Base-by-base conservation (phyloP, 202 grass and related monocot species). In the Hordeum pubiflorum region DNA sequence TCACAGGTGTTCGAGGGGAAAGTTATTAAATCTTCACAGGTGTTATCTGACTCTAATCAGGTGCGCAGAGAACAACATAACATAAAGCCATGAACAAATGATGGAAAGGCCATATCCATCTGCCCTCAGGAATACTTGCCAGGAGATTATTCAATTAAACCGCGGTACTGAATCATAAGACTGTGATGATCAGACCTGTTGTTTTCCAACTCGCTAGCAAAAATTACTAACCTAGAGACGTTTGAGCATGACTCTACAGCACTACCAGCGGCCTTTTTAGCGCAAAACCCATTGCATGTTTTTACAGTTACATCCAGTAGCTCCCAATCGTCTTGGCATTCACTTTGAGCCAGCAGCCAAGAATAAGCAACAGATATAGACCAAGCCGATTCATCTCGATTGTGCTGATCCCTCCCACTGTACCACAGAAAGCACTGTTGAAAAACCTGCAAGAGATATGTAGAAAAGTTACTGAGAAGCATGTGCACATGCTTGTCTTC, bases 391-490 rank as follows among this genome's bases (percentile, higher is more conserved):
- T 93, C 82, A 89, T 91, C 58, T 92, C 86, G 9, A 79, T 39
- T 50, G 86, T 94, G 90, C 73, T 89, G 56, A 97, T 94, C 43
- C 89, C 90, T 82, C 94, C 90, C 29, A 91, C 84, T 80, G 79
- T 86, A 7, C 76, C 94, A 6, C 60, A 89, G 74, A 92, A 97
- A 58, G 90, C 88, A 67, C 91, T 97, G 81, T 87, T 92, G 88
- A 90, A 91, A 80, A 91, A 89, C 50, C 94, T 94, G 88, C 74
- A 82, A 36, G 15, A 48, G 37, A 79, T 15, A 3, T 43, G 39
- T 26, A 17, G 9, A 56, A 24, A 44, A 62, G 74, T 74, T 68
- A 82, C 12, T 60, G 15, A 66, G 68, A 66, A 67, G n/a, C 64
- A 17, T 26, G 69, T 74, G 3, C 39, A 62, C 22, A 27, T 64